These are phyloP conservation scores for Magnusiomyces clavatus DNA, from an alignment of 1,139 yeast genomes.

Conservation along the genomic window DNA sequence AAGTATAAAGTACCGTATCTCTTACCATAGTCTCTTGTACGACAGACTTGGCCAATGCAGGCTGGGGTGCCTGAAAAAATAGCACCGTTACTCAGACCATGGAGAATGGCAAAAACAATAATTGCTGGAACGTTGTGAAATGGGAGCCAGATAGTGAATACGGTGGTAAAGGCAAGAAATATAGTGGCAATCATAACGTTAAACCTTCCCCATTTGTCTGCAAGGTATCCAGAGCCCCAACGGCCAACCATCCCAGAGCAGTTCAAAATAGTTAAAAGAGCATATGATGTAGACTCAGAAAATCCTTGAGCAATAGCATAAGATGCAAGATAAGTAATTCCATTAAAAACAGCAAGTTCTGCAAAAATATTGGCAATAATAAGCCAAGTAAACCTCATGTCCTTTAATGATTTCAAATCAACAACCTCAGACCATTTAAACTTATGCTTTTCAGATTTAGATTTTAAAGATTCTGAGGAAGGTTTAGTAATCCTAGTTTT, in stretches of 20 bases:
- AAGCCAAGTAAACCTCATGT: conserved; percentile 35
- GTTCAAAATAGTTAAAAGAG: conserved; percentile 39
- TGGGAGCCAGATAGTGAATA: conserved; percentile 45
- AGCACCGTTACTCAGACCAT: conserved; percentile 48
- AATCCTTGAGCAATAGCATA: conserved; percentile 41
- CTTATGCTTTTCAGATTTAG: too few species aligned
- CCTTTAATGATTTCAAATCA: conserved; percentile 40
- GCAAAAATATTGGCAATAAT: conserved; percentile 40
- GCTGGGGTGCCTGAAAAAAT: conserved; percentile 43
- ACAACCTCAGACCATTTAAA: conserved; percentile 16
- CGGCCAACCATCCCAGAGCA: conserved; percentile 44
- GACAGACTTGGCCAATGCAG: conserved; percentile 45
- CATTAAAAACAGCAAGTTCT: conserved; percentile 45
- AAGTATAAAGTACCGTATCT: conserved; percentile 43
- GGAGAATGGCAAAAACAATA: conserved; percentile 41
- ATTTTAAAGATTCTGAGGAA: conserved; percentile 19
- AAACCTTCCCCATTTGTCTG: conserved; percentile 45
- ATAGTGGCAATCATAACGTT: conserved; percentile 44
- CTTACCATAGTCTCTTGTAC: conserved; percentile 43
- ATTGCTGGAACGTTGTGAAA: conserved; percentile 33
- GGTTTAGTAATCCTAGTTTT: conserved; percentile 23
- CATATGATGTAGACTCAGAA: conserved; percentile 37
- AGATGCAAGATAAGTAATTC: conserved; percentile 45
- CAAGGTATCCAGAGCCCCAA: conserved; percentile 40
- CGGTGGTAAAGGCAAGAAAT: conserved; percentile 30